A percentile compares a stretch with the other conserved stretches of the same genome.
These are phyloP conservation scores for Entoloma clypeatum DNA, from an alignment of 1,284 basidiomycete species.

Conservation along the genomic window DNA sequence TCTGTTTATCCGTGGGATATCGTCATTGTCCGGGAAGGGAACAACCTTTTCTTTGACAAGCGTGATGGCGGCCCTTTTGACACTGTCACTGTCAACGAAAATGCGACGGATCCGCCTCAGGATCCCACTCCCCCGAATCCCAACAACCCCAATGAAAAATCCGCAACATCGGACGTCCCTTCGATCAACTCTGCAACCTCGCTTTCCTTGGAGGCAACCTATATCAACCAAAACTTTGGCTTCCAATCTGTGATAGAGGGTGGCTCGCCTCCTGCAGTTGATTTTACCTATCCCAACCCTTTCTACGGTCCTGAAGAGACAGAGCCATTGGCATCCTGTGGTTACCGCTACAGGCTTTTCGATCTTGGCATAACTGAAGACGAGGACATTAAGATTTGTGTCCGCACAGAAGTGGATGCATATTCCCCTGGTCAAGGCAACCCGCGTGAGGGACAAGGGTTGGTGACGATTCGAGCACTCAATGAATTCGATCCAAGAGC, in stretches of 20 bases:
- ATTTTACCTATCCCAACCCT: conserved; percentile 85
- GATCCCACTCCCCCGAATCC: conserved; percentile 78
- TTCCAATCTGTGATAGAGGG: conserved; percentile 91
- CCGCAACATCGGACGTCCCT: conserved; percentile 56
- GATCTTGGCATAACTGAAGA: conserved; percentile 89
- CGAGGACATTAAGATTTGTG: conserved; percentile 87
- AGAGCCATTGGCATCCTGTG: conserved; percentile 92
- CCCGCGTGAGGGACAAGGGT: conserved; percentile 69
- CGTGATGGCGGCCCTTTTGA: conserved; percentile 97
- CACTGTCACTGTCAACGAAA: conserved; percentile 98
- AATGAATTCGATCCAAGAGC: conserved; percentile 97
- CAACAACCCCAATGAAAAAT: conserved; percentile 69
- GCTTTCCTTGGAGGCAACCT: conserved; percentile 95
- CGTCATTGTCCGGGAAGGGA: conserved; percentile 89
- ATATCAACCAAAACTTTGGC: conserved; percentile 98
- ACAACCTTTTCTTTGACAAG: conserved; percentile 97
- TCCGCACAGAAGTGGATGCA: conserved; percentile 96
- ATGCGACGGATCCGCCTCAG: conserved; percentile 92
- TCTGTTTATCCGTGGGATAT: conserved; percentile 99
- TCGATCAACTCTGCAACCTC: conserved; percentile 94
- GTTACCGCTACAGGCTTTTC: conserved; percentile 95
- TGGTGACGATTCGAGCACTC: conserved; percentile 91
- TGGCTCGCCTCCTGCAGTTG: conserved; percentile 56
- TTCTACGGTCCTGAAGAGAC: conserved; percentile 96
- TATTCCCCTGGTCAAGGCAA: conserved; percentile 67